These are phyloP conservation scores for Clonostachys byssicola DNA, from an alignment of 2,329 filamentous ascomycete species.

Conservation along the genomic window DNA sequence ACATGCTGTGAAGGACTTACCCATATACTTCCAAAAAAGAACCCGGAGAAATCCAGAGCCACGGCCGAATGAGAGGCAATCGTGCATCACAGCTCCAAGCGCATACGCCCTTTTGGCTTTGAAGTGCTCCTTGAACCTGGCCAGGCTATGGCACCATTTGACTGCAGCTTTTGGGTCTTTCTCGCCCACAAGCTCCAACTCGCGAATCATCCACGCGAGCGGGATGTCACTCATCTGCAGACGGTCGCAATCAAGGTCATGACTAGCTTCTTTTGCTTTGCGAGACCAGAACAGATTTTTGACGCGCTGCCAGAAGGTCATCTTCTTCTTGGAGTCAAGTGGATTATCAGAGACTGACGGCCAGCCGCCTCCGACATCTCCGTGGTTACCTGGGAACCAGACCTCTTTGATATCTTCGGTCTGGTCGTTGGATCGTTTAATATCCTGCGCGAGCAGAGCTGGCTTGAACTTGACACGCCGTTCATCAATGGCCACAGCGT, in stretches of 20 bases:
- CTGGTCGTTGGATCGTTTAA: slow-evolving; percentile 12
- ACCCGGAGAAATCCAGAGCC: slow-evolving; percentile 31
- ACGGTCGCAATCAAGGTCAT: slow-evolving; percentile 20
- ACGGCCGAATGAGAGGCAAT: slow-evolving; percentile 27
- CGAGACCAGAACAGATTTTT: slow-evolving; percentile 27
- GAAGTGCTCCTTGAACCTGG: slow-evolving; percentile 24
- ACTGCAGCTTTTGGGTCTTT: slow-evolving; percentile 20
- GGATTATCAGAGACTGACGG: slow-evolving; percentile 12
- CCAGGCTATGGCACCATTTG: slow-evolving; percentile 23
- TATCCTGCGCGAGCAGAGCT: slow-evolving; percentile 38
- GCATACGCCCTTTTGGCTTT: slow-evolving; percentile 20
- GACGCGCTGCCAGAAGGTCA: slow-evolving; percentile 22
- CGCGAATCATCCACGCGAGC: slow-evolving; percentile 47
- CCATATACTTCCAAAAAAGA: slow-evolving; percentile 35
- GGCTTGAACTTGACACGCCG: slow-evolving; percentile 51
- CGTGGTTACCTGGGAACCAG: slow-evolving; percentile 51
- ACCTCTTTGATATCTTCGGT: slow-evolving; percentile 41
- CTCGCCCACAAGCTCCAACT: slow-evolving; percentile 32
- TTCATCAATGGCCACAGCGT: slow-evolving; percentile 50
- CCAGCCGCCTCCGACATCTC: slow-evolving; percentile 51
- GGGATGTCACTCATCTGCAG: slow-evolving; percentile 45
- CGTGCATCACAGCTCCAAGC: slow-evolving; percentile 26
- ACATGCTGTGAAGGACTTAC: slow-evolving; percentile 19
- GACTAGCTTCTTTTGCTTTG: slow-evolving; percentile 20
- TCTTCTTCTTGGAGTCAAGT: slow-evolving; percentile 14